Evolutionary conservation across 2,329 filamentous ascomycete genomes (phyloP).

Genomic region (Exophiala oligosperma): DNA sequence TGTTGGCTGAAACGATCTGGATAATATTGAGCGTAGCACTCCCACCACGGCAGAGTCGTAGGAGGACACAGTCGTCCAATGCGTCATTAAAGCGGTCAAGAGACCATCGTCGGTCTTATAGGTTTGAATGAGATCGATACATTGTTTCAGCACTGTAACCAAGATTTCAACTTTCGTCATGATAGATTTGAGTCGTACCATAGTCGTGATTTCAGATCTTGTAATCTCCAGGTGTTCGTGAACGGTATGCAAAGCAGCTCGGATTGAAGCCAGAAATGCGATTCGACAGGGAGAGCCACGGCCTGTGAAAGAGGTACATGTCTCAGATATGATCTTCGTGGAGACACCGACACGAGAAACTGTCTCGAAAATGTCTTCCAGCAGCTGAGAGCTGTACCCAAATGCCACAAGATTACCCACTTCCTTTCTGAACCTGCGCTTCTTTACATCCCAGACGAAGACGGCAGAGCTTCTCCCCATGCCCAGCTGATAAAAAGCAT

Average conservation of each 20-base stretch:
- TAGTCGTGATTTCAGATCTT: conserved; percentile 5
- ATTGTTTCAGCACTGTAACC: conserved; percentile 5
- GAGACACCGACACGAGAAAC: conserved; percentile 7
- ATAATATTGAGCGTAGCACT: conserved; percentile 13
- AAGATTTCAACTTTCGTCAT: conserved; percentile 5
- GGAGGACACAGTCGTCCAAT: conserved; percentile 6
- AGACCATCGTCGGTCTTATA: conserved; percentile 8
- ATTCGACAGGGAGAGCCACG: conserved; percentile 6
- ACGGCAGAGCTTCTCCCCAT: conserved; percentile 47
- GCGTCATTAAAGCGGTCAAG: conserved; percentile 7
- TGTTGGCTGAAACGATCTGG: conserved; percentile 4
- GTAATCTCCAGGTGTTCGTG: conserved; percentile 8
- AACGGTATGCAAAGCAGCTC: conserved; percentile 10
- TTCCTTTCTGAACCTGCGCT: conserved; percentile 39
- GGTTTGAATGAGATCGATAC: background rate
- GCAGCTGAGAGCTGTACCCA: conserved; percentile 36
- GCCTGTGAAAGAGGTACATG: background rate
- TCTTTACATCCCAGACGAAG: conserved; percentile 41
- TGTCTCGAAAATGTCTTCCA: conserved; percentile 10
- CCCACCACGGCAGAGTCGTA: conserved; percentile 2
- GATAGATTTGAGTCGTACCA: conserved; percentile 14
- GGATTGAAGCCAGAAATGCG: conserved; percentile 9
- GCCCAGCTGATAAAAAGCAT: conserved; percentile 41
- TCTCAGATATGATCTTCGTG: conserved; percentile 4
- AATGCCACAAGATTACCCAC: conserved; percentile 49